Percentiles rank a stretch among this genome's conserved stretches.
Conservation (phyloP, 306 rosid genomes). For the Vigna unguiculata region DNA sequence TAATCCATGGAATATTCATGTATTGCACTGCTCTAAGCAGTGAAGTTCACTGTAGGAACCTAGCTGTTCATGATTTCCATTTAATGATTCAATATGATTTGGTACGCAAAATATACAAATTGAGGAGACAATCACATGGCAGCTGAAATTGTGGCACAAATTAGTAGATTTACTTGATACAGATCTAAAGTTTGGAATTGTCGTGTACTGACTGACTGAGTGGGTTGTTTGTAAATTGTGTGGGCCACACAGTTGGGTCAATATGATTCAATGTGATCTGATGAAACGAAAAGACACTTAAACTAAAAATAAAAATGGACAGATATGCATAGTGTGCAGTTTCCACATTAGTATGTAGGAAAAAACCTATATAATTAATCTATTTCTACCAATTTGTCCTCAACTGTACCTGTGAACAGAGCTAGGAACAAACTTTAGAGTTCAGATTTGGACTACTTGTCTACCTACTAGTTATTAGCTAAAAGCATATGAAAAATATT, state of each 20-base stretch:
- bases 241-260: background rate
- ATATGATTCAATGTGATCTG: background rate
- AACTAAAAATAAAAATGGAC: background rate
- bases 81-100: no score
- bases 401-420: background rate
- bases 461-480: background rate
- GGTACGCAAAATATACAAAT: no score
- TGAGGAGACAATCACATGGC: no score
- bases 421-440: background rate
- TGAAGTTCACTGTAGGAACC: background rate
- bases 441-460: background rate
- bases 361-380: background rate
- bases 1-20: background rate
- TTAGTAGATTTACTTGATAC: no score
- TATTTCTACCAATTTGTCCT: background rate
- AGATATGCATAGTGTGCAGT: background rate
- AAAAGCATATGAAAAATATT: background rate
- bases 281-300: background rate
- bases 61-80: no score
- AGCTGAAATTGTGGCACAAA: no score
- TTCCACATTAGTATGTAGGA: background rate
- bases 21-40: slow-evolving; percentile 5
- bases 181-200: no score
- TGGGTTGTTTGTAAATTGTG: background rate
- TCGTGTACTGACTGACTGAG: no score